Evolutionary conservation across 192 early-diverging fungal genomes (phyloP).

Genomic region (Coemansia sp.): DNA sequence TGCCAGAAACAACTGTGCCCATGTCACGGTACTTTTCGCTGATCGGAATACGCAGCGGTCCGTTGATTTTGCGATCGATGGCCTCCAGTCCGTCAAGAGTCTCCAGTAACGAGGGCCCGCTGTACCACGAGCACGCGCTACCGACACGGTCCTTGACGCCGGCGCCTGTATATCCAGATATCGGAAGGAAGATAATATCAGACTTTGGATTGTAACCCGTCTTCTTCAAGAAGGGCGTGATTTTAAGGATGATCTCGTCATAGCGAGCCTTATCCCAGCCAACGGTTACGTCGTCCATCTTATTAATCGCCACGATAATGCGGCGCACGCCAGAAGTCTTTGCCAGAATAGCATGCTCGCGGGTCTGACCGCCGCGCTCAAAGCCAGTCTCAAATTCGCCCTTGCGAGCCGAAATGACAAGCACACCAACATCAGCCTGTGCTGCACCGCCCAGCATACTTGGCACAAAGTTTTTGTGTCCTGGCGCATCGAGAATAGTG

Average conservation of each 20-base stretch:
- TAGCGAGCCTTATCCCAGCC: slow-evolving; percentile 88
- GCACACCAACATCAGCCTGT: slow-evolving; percentile 93
- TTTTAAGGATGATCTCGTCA: slow-evolving; percentile 84
- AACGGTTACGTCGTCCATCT: slow-evolving; percentile 99
- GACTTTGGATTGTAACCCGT: slow-evolving; percentile 82
- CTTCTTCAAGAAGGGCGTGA: slow-evolving; percentile 91
- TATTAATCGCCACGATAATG: slow-evolving; percentile 94
- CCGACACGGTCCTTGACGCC: slow-evolving; percentile 88
- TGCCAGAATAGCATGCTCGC: slow-evolving; percentile 95
- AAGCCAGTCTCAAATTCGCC: slow-evolving; percentile 99
- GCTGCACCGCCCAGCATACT: slow-evolving; percentile 96
- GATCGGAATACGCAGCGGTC: slow-evolving; percentile 92
- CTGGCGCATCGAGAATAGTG: slow-evolving; percentile 97
- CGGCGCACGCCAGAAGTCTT: slow-evolving; percentile 97
- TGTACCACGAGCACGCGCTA: slow-evolving; percentile 69
- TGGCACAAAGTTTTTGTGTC: slow-evolving; percentile 98
- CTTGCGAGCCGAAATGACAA: slow-evolving; percentile 95
- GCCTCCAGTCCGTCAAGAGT: slow-evolving; percentile 80
- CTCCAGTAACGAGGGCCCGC: slow-evolving; percentile 86
- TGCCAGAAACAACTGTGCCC: slow-evolving; percentile 94
- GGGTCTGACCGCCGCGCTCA: slow-evolving; percentile 97
- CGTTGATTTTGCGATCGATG: slow-evolving; percentile 82
- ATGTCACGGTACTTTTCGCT: slow-evolving; percentile 97
- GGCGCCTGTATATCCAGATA: slow-evolving; percentile 96
- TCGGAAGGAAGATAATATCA: slow-evolving; percentile 86